Conservation (phyloP, 164 flowering plant genomes). For the Berberis vulgaris region DNA sequence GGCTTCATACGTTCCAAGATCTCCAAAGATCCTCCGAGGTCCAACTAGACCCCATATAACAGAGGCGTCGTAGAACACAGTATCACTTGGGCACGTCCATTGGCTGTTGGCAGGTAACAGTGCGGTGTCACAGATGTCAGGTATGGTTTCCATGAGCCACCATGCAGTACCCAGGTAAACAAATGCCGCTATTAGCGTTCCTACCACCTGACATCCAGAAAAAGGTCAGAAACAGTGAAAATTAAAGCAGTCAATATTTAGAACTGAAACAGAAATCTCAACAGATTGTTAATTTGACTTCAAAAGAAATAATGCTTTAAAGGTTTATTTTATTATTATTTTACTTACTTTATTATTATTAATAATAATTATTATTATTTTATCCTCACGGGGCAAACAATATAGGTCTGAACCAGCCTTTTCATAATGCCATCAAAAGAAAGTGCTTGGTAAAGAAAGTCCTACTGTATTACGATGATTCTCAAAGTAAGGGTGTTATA, state of each 20-base stretch:
- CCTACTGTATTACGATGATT: no score
- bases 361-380: not conserved
- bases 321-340: no score
- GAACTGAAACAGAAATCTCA: no score
- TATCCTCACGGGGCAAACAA: not conserved
- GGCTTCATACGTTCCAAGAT: conserved; percentile 38
- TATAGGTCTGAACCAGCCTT: no score
- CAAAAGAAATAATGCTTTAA: no score
- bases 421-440: no score
- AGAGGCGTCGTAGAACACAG: conserved; percentile 67
- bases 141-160: conserved; percentile 69
- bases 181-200: conserved; percentile 43
- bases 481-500: no score
- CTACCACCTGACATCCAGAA: conserved; percentile 34
- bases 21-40: conserved; percentile 61
- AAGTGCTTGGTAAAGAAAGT: no score
- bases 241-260: not conserved
- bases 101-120: conserved; percentile 29
- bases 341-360: no score
- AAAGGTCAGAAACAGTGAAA: not conserved
- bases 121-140: conserved; percentile 41
- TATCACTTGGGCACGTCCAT: conserved; percentile 72
- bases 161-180: conserved; percentile 64
- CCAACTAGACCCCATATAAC: conserved; percentile 81
- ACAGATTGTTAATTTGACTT: no score